Evolutionary conservation across 2,329 filamentous ascomycete genomes (phyloP).

Genomic region (Fusarium clavum): DNA sequence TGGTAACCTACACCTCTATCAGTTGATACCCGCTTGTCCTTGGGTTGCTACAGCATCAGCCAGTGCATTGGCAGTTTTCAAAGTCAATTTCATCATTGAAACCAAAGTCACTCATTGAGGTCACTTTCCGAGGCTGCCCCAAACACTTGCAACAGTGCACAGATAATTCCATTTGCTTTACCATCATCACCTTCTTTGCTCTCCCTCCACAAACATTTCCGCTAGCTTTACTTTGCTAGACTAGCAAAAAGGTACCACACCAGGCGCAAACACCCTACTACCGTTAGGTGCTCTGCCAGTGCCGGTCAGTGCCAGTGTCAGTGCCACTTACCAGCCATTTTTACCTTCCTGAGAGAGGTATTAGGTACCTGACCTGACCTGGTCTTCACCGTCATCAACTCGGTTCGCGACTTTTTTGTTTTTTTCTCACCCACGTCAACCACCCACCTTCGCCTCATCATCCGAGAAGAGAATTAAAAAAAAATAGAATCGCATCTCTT

Average conservation of each 20-base stretch:
- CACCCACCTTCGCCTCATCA: conserved; percentile 16
- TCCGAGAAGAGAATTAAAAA: conserved; percentile 15
- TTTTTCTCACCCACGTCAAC: conserved; percentile 4
- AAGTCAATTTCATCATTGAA: conserved; percentile 6
- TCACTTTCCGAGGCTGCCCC: conserved; percentile 22
- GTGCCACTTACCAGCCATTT: conserved; percentile 16
- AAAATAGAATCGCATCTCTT: conserved; percentile 26
- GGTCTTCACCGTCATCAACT: conserved; percentile 33
- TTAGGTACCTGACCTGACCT: conserved; percentile 3
- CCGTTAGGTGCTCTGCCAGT: conserved; percentile 11
- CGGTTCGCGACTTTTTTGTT: conserved; percentile 22
- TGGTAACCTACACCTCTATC: neutral
- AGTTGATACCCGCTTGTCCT: conserved; percentile 10
- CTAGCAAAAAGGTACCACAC: conserved; percentile 3
- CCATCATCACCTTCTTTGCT: conserved; percentile 3
- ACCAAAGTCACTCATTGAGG: conserved; percentile 11
- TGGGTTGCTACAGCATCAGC: conserved; percentile 23
- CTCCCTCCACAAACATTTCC: conserved; percentile 5
- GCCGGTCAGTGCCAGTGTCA: conserved; percentile 6
- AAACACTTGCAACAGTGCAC: conserved; percentile 25
- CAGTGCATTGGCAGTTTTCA: conserved; percentile 3
- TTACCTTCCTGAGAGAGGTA: conserved; percentile 1
- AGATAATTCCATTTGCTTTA: conserved; percentile 19
- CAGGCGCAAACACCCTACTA: neutral
- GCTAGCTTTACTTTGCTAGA: neutral